Base-by-base conservation (phyloP, 2,329 filamentous ascomycete genomes). In the Mariannaea sp. region DNA sequence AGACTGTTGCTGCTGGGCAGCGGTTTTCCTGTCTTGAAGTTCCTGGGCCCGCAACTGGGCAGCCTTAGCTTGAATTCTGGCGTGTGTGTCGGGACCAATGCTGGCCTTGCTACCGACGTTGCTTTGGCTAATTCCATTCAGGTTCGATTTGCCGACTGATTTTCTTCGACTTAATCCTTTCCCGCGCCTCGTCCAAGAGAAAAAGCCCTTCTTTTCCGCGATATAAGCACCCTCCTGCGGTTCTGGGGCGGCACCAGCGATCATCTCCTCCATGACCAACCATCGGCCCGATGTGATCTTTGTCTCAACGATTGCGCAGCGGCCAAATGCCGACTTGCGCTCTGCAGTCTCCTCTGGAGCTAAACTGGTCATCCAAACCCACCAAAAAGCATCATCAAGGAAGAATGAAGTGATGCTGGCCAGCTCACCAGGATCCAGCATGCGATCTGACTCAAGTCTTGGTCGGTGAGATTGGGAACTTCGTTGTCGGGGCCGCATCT, bases 321-420 rank as follows among this genome's bases (percentile, higher is more conserved):
- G 84, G 30, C 94, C 94, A 70, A 99, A 99, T 1, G 92, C 91
- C 5, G 92, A 88, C 70, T 99, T 99, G 56, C 94, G 85, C 40
- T 87, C 82, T 0, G 85, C 74, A 0, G 92, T 89, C 74, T 99
- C 94, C 67, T 99, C 94, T 1, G 86, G 89, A 1, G 93, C 92
- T 66, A 99, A 77, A 78, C 93, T 97, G 64, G 86, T 95, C 81
- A 99, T 97, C 94, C 94, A 99, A 4, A 97, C 94, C 93, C 94
- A 97, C 94, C 94, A 99, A 72, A 99, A 99, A 1, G 92, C 88
- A 70, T 97, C 93, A 65, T 99, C 94, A 5, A 99, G 79, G 58
- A 94, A 87, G 52, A 97, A 83, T 30, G 82, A 82, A 19, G 84
- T 89, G 67, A 99, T 96, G 69, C 92, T 97, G 24, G 94, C 94